Conservation (phyloP, 2,329 filamentous ascomycete genomes). For the Arthroderma uncinatum region DNA sequence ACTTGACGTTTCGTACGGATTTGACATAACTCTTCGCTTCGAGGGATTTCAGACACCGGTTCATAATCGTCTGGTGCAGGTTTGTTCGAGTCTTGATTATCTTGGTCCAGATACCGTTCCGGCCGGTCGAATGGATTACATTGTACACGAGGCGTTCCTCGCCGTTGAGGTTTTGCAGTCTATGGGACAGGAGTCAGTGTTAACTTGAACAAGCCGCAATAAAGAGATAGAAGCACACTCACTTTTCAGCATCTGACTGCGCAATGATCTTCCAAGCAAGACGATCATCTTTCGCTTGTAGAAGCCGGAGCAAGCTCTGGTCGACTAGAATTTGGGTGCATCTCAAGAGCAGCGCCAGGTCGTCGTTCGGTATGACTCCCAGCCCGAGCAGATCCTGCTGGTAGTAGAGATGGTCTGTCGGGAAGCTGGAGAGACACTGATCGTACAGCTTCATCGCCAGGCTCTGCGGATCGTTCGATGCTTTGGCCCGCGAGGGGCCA, state of each 20-base stretch:
- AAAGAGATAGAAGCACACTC: slow-evolving; percentile 13
- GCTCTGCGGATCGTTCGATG: slow-evolving; percentile 22
- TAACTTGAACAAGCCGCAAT: slow-evolving; percentile 7
- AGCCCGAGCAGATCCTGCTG: slow-evolving; percentile 37
- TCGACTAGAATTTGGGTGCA: slow-evolving; percentile 37
- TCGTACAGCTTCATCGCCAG: slow-evolving; percentile 38
- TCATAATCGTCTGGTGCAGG: slow-evolving; percentile 72
- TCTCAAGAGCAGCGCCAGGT: slow-evolving; percentile 33
- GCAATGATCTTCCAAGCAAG: slow-evolving; percentile 40
- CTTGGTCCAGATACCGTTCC: slow-evolving; percentile 83
- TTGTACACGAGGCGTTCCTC: slow-evolving; percentile 81
- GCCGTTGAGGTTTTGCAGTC: slow-evolving; percentile 39
- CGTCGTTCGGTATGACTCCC: slow-evolving; percentile 34
- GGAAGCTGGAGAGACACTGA: slow-evolving; percentile 31
- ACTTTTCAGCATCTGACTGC: slow-evolving; percentile 41
- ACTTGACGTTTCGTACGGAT: slow-evolving; percentile 82
- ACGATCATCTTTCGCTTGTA: slow-evolving; percentile 34
- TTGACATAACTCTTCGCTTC: slow-evolving; percentile 74
- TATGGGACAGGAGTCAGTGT: slow-evolving; percentile 13
- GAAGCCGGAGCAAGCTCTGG: slow-evolving; percentile 37
- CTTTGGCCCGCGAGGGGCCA: slow-evolving; percentile 21
- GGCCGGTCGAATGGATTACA: slow-evolving; percentile 73
- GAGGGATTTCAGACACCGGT: slow-evolving; percentile 71
- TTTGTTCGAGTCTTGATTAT: slow-evolving; percentile 68
- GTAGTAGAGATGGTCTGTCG: slow-evolving; percentile 35